Percentiles rank a stretch among this genome's conserved stretches.
These are phyloP conservation scores for Beta lomatogona DNA, from an alignment of 179 eudicot species.

Conservation along the genomic window DNA sequence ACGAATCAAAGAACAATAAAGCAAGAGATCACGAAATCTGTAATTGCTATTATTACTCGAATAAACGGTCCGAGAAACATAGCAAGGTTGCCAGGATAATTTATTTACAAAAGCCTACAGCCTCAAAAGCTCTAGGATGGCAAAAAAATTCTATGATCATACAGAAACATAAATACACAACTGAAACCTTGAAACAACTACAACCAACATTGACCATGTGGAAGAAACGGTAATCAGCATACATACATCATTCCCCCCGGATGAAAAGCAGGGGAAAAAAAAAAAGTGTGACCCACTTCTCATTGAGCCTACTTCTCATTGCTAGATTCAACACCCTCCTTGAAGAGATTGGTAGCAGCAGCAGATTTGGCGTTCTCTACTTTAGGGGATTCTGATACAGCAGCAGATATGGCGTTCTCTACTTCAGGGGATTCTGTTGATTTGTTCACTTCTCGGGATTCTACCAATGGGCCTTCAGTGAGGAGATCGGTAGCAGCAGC, in stretches of 20 bases:
- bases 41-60: conserved; percentile 11
- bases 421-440: conserved; percentile 1
- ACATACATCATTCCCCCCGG: conserved; percentile 13
- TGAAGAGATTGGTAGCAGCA: background rate
- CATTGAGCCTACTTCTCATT: conserved; percentile 18
- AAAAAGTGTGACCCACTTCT: conserved; percentile 8
- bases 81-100: conserved; percentile 14
- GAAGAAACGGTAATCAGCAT: background rate
- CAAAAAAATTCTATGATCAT: conserved; percentile 8
- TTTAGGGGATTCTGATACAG: conserved; percentile 17
- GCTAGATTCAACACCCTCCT: conserved; percentile 21
- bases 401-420: background rate
- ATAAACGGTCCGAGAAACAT: conserved; percentile 5
- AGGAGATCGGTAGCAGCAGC: conserved; percentile 6
- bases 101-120: conserved; percentile 33
- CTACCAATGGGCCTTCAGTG: background rate
- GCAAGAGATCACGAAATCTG: background rate
- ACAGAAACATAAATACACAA: conserved; percentile 17
- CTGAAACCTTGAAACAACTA: conserved; percentile 1
- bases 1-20: background rate
- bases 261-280: conserved; percentile 8
- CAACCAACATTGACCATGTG: conserved; percentile 13
- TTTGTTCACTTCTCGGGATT: background rate
- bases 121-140: background rate
- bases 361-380: conserved; percentile 21